Base-by-base conservation (phyloP, 176 grass and related monocot genomes). In the Carex kokanica region DNA sequence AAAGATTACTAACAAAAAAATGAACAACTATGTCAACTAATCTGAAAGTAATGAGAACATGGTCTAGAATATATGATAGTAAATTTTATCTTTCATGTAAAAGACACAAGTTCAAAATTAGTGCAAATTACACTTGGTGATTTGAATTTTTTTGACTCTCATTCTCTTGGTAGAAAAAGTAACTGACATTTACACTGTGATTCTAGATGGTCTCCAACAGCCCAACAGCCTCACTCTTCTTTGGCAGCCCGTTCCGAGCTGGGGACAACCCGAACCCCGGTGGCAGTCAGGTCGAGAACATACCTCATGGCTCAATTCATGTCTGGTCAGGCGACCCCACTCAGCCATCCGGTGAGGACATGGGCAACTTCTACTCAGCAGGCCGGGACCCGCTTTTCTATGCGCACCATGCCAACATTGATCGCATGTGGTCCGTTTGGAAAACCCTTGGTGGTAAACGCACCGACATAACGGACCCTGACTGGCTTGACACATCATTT, bases 371-470 rank as follows among this genome's bases (percentile, higher is more conserved):
- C 60, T 92, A 92, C 90, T 87, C 90, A 0, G 88, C 90, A 2
- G 83, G 24, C 6, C 83, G 91, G 11, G 91, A 92, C 49, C 91
- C 91, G 1, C 43, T 92, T 67, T 87, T 92, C 83, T 92, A 81
- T 62, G 85, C 82, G 14, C 91, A 92, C 85, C 91, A 92, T 61
- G 5, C 60, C 53, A 92, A 92, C 81, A 0, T 92, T n/a, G 90
- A 92, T 61, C 90, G 90, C 55, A 55, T 92, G 88, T 93, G 91
- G 91, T 73, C 81, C 2, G 61, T 90, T 60, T 93, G 91, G 91
- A 87, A 83, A 70, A 72, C 62, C 67, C 88, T 88, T 24, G 86
- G 84, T 36, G 43, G 79, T 5, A 78, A 17, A 47, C 83, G 60
- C 64, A 52, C 38, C 5, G 58, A 86, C 79, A 68, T 90, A 54